phyloP scores from a whole-genome alignment of 345 rosid genomes.

The Lepidium didymum region DNA sequence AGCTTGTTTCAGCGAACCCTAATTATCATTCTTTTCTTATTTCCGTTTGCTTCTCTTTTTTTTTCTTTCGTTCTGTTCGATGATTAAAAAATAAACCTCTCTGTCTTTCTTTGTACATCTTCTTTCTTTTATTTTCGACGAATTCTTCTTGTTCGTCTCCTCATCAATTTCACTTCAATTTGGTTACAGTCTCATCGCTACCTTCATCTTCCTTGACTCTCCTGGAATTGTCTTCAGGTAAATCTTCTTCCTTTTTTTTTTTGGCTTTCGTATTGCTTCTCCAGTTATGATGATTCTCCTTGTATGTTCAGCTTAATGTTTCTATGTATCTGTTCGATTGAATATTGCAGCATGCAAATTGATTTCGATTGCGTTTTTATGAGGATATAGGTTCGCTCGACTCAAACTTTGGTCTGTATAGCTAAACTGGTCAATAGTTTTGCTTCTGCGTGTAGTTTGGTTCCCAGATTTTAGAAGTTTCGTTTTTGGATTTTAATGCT shows the following conservation, averaged over 20 bases:
- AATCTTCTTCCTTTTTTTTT: background rate
- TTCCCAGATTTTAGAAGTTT: background rate
- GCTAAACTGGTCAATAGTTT: background rate
- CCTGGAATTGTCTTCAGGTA: background rate
- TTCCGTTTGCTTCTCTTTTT: background rate
- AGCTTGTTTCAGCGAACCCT: background rate
- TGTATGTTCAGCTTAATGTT: background rate
- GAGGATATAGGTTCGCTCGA: background rate
- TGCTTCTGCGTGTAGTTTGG: background rate
- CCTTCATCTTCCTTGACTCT: conserved; percentile 5
- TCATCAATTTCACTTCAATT: conserved; percentile 6
- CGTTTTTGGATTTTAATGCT: too few relatives aligned
- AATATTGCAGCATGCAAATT: background rate
- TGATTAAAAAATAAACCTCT: background rate
- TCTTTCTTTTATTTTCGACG: background rate
- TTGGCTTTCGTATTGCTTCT: background rate
- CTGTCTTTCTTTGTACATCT: background rate
- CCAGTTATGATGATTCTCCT: background rate
- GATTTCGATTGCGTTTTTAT: background rate
- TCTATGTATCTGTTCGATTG: background rate
- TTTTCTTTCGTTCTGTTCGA: background rate
- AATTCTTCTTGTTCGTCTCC: background rate
- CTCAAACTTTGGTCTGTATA: background rate
- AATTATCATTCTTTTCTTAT: background rate
- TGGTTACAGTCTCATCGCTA: background rate